Base-by-base conservation (phyloP, 2,329 filamentous ascomycete species). In the Fusarium nurragi region DNA sequence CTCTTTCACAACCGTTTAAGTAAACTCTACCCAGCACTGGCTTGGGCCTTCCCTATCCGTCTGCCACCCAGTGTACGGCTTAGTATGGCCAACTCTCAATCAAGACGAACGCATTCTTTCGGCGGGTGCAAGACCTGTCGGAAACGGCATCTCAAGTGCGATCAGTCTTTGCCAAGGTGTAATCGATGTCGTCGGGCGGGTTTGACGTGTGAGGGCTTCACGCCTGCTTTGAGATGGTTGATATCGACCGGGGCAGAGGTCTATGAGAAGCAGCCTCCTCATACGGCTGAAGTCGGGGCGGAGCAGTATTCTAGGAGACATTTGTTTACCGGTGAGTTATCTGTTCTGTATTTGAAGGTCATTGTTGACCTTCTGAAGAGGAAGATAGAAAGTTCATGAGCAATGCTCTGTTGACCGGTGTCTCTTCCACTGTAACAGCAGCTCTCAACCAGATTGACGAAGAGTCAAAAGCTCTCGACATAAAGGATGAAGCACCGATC, bases 71-170 rank as follows among this genome's bases (percentile, higher is more conserved):
- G 16, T 8, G 21, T 6, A 37, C 23, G 30, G 18, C 21, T 51
- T 37, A 60, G 22, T 36, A 64, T 65, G 61, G 37, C 39, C 23
- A 64, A 64, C 21, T 30, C 58, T n/a, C 49, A 40, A 52, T 64
- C 64, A 3, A 64, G 47, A 47, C 64, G 64, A 13, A 67, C 64
- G 4, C 64, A 67, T 39, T 67, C 64, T 49, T 67, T 70, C 4
- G 67, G 67, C 2, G 67, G 67, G 2, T 69, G 67, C 26, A 70
- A 68, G 32, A 69, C 67, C 3, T 69, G 67, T 28, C 64, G 67
- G 6, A 70, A 68, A 48, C 61, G 67, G 13, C 67, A 69, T 47
- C 61, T 69, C 21, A 69, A 70, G 10, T 69, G 67, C 36, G 67
- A 69, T 2, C 67, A 69, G 41, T 57, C 49, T 2, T 21, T 55